phyloP scores from a whole-genome alignment of 2,329 filamentous ascomycete genomes.

The Claviceps pazoutovae region DNA sequence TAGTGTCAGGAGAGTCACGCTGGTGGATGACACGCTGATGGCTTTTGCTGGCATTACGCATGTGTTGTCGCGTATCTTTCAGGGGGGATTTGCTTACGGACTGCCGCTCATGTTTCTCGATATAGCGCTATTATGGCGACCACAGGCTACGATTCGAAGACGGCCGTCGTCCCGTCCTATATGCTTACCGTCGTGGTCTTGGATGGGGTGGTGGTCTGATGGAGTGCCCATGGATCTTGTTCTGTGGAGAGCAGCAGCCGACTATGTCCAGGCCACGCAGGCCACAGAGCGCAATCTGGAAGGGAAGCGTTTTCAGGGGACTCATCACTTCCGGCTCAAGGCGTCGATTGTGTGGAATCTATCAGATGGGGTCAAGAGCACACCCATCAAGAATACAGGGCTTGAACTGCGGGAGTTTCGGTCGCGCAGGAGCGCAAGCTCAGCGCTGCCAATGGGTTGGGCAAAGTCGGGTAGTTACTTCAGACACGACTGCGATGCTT shows the following conservation, averaged over 20 bases:
- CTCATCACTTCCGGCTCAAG: constrained; percentile 25
- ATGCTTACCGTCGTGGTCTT: constrained; percentile 31
- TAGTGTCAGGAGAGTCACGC: constrained; percentile 23
- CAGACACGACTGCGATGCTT: constrained; percentile 25
- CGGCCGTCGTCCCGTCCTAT: constrained; percentile 22
- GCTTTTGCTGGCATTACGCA: constrained; percentile 30
- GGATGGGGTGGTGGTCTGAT: constrained; percentile 35
- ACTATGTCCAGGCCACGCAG: constrained; percentile 27
- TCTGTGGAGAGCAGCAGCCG: constrained; percentile 28
- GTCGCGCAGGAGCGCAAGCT: constrained; percentile 17
- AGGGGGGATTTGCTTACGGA: constrained; percentile 29
- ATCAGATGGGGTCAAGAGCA: constrained; percentile 23
- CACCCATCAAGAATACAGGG: constrained; percentile 23
- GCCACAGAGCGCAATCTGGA: constrained; percentile 17
- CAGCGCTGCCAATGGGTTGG: constrained; percentile 26
- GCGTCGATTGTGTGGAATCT: constrained; percentile 25
- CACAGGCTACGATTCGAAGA: constrained; percentile 27
- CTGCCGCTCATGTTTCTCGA: constrained; percentile 34
- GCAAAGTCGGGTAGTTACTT: constrained; percentile 22
- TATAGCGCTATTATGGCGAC: constrained; percentile 30
- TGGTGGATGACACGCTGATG: constrained; percentile 27
- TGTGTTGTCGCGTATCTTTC: constrained; percentile 26
- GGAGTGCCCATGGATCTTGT: constrained; percentile 27
- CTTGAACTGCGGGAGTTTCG: constrained; percentile 25
- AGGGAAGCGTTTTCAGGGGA: constrained; percentile 21